Evolutionary conservation across 495 filamentous ascomycete species (phyloP).

Genomic region (Bombardia bombarda): DNA sequence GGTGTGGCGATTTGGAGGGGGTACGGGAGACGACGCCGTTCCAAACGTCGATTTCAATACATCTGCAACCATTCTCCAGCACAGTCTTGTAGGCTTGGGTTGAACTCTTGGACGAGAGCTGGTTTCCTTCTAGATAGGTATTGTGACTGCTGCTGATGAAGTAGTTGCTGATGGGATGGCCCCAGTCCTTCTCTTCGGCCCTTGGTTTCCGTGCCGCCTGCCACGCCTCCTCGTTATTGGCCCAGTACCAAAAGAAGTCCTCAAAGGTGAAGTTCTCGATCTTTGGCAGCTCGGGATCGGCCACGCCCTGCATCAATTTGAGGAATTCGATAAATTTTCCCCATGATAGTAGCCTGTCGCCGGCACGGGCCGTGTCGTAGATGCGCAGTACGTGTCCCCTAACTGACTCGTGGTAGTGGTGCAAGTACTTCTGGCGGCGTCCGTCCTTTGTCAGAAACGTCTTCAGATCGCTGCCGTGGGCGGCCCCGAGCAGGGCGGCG

Average conservation of each 20-base stretch:
- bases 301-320: conserved; percentile 28
- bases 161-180: conserved; percentile 70
- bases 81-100: conserved; percentile 75
- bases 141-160: conserved; percentile 81
- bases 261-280: conserved; percentile 28
- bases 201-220: conserved; percentile 19
- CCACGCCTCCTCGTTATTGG: conserved; percentile 24
- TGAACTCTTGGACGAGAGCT: conserved; percentile 71
- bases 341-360: conserved; percentile 20
- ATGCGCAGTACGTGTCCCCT: conserved; percentile 27
- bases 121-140: conserved; percentile 85
- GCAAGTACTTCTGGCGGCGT: not conserved
- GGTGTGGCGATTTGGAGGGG: conserved; percentile 20
- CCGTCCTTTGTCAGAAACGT: not conserved
- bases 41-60: conserved; percentile 96
- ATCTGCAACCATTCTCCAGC: conserved; percentile 71
- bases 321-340: conserved; percentile 30
- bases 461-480: not conserved
- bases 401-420: conserved; percentile 20
- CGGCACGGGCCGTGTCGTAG: conserved; percentile 22
- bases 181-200: conserved; percentile 22
- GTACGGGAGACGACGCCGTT: conserved; percentile 46
- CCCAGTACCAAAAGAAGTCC: conserved; percentile 36
- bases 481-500: conserved; percentile 11
- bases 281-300: conserved; percentile 10